Conservation (phyloP, 805 yeast species). For the Hanseniaspora taiwanica region DNA sequence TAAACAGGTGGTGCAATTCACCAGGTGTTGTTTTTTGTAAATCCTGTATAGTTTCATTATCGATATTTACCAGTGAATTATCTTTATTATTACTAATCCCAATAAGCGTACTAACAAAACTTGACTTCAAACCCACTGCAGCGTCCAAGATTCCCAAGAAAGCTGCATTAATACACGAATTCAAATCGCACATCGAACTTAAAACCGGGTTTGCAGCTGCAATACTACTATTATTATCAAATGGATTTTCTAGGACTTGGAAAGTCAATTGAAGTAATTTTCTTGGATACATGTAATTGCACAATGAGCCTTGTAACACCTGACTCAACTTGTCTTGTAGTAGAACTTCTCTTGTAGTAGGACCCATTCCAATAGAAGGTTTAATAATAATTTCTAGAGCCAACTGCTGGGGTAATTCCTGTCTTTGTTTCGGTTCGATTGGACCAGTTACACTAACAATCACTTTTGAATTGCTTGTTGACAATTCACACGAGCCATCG, state of each 20-base stretch:
- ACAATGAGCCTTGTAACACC: conserved; percentile 46
- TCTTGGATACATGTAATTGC: conserved; percentile 60
- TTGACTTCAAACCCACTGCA: conserved; percentile 52
- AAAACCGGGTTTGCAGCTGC: conserved; percentile 13
- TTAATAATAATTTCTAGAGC: conserved; percentile 66
- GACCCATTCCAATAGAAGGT: conserved; percentile 58
- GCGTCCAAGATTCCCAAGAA: conserved; percentile 71
- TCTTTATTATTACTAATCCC: conserved; percentile 19
- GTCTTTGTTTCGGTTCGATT: conserved; percentile 67
- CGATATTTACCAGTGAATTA: conserved; percentile 32
- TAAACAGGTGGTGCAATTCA: no score
- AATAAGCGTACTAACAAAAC: conserved; percentile 47
- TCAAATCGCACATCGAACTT: conserved; percentile 37
- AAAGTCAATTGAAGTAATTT: conserved; percentile 59
- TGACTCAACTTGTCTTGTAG: conserved; percentile 59
- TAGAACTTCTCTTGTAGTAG: conserved; percentile 61
- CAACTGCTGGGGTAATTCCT: conserved; percentile 70
- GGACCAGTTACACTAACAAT: conserved; percentile 84
- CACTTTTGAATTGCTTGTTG: conserved; percentile 39
- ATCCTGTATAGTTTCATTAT: conserved; percentile 20
- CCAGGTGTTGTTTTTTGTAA: conserved; percentile 11
- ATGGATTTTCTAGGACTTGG: conserved; percentile 40
- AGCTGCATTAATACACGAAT: conserved; percentile 60
- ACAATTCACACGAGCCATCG: conserved; percentile 67
- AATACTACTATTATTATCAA: conserved; percentile 22